Conservation (phyloP, 2,329 filamentous ascomycete species). For the Emydomyces testavorans region DNA sequence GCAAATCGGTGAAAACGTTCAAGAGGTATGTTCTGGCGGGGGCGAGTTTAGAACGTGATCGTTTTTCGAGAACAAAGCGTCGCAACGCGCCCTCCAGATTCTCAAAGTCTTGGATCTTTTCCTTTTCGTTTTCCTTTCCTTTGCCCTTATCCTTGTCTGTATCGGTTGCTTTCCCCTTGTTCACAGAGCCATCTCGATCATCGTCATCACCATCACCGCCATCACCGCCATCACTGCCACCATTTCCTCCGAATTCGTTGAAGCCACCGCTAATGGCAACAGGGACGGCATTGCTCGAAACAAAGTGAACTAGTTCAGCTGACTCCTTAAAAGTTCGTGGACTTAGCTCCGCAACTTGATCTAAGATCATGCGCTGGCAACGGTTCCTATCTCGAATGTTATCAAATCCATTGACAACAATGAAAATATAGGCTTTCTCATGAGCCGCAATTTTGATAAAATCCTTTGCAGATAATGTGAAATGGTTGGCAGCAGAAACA, state of each 20-base stretch:
- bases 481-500: conserved; percentile 93
- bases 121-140: conserved; percentile 75
- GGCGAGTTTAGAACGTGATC: conserved; percentile 86
- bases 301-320: conserved; percentile 87
- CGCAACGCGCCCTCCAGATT: conserved; percentile 77
- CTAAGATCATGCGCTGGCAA: conserved; percentile 84
- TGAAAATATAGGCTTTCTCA: conserved; percentile 97
- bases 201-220: conserved; percentile 41
- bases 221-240: conserved; percentile 45
- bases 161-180: conserved; percentile 32
- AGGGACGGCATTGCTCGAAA: conserved; percentile 91
- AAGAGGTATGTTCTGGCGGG: conserved; percentile 90
- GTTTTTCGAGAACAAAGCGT: conserved; percentile 90
- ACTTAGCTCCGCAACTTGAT: conserved; percentile 78
- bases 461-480: conserved; percentile 93
- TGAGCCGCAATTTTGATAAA: conserved; percentile 92
- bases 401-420: conserved; percentile 96
- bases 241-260: conserved; percentile 35
- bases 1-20: conserved; percentile 81
- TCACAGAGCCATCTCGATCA: too few relatives aligned
- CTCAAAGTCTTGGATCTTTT: conserved; percentile 80
- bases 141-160: conserved; percentile 37
- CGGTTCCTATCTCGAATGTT: conserved; percentile 82
- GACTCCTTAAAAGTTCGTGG: conserved; percentile 88
- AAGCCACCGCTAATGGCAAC: conserved; percentile 43